Base-by-base conservation (phyloP, 1,284 basidiomycete genomes). In the Vanrija humicola region DNA sequence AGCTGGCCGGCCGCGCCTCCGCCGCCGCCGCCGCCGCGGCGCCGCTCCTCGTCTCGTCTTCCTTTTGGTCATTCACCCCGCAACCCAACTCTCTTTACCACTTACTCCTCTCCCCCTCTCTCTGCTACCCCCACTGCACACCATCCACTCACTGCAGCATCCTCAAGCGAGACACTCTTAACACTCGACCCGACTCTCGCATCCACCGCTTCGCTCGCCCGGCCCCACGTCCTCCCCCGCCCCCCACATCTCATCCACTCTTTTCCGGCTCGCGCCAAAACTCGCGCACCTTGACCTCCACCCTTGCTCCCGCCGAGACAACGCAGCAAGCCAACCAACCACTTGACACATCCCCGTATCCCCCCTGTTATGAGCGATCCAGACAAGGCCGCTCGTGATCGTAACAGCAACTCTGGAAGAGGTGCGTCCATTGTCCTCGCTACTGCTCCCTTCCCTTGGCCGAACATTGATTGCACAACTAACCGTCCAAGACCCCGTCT, bases 341-440 rank as follows among this genome's bases (percentile, higher is more conserved):
- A 34, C 9, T 42, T 7, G 40, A 21, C 40, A 14, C 7, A n/a
- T n/a, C 40, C 40, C 40, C n/a, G 6, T 15, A 7, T 28, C 10
- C 42, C 42, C 18, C 42, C 34, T 34, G 34, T 34, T 34, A 34
- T 34, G 43, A 46, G 44, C 28, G 53, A 55, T 38, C 53, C 50
- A 47, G 53, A 50, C 48, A 55, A 50, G 44, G 38, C 48, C 21
- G 44, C 48, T 29, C 43, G 53, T 23, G 48, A 55, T 34, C 53
- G 53, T 34, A 34, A 34, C 34, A n/a, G 44, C 48, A 42, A 19
- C 43, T 34, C 34, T 29, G 26, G 34, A n/a, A 38, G 48, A 46
- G 53, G 53, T 55, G n/a, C 25, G 53, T 34, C 34, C n/a, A 46
- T 28, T 46, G 21, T 25, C n/a, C 44, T 29, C 26, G 25, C 10